Base-by-base conservation (phyloP, 495 filamentous ascomycete genomes). In the Penicillium paradoxum region DNA sequence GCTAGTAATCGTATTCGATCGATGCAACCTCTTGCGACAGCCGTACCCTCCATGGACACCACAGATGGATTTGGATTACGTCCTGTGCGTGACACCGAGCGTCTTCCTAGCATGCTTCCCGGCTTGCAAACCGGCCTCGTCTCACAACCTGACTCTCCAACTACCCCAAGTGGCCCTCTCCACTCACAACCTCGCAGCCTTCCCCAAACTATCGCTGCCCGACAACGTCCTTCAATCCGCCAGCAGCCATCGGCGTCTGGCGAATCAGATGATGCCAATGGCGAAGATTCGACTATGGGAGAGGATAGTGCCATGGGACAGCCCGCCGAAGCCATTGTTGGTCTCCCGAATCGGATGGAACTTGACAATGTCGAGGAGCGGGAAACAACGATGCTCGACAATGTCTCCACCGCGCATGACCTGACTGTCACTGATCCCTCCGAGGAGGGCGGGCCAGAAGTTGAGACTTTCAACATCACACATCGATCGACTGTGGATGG, bases 401-500 rank as follows among this genome's bases (percentile, higher is more conserved):
- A 82, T 27, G 84, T 87, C n/a, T 81, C 83, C 34, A 79, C 89
- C 2, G 76, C 85, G 13, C 83, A 96, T 47, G 85, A 83, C 47
- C 66, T 96, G 44, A 82, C 83, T 9, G 85, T 87, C 6, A 84
- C 85, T 2, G 87, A 90, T 45, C 86, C 86, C 1, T 89, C 92
- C 1, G 91, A 93, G 37, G 63, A 66, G 63, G 79, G 37, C 14
- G 49, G 83, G 13, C 87, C 87, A 56, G 91, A 96, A 41, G 80
- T 84, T 3, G 89, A 91, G 54, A 91, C 90, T 0, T 96, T 98
- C 70, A 95, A 96, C 66, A 96, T 98, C 60, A 91, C 89, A n/a
- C 93, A 96, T 65, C 84, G 90, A 36, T 88, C 86, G 29, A 79
- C 84, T 4, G 81, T 95, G 22, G 92, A 96, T 69, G 89, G 89